Evolutionary conservation across 768 basidiomycete species (phyloP).

Genomic region (Mrakia blollopis): DNA sequence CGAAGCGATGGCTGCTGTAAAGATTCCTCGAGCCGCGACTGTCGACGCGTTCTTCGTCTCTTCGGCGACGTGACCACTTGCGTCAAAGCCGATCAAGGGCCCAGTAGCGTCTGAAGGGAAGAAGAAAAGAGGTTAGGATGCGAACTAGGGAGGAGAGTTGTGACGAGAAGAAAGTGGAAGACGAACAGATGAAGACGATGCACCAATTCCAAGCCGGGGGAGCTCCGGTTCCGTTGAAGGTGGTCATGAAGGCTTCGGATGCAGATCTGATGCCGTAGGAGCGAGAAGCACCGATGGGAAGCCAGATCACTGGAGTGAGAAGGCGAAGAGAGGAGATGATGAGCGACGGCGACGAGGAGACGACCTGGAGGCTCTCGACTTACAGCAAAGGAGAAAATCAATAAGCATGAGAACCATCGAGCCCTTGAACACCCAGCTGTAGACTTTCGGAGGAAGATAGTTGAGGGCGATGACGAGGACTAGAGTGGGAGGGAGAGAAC

Average conservation of each 20-base stretch:
- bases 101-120: constrained; percentile 58
- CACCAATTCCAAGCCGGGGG: constrained; percentile 88
- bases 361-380: background rate
- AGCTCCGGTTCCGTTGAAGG: constrained; percentile 77
- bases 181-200: constrained; percentile 60
- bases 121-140: too few relatives aligned
- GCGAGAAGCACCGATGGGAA: constrained; percentile 80
- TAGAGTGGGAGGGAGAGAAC: background rate
- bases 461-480: constrained; percentile 72
- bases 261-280: constrained; percentile 86
- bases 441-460: constrained; percentile 65
- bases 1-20: constrained; percentile 70
- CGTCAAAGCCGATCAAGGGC: constrained; percentile 85
- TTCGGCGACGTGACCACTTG: constrained; percentile 79
- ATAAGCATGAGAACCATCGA: constrained; percentile 69
- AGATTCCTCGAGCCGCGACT: constrained; percentile 73
- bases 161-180: too few relatives aligned
- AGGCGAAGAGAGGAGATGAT: background rate
- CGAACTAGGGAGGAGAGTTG: too few relatives aligned
- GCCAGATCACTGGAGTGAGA: constrained; percentile 60
- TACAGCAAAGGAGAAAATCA: constrained; percentile 71
- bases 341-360: background rate
- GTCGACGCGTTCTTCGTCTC: constrained; percentile 66
- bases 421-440: constrained; percentile 71
- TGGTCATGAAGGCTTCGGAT: constrained; percentile 62